These are phyloP conservation scores for Dictyostelium purpureum DNA, from an alignment of 78 protist genomes.

Conservation along the genomic window DNA sequence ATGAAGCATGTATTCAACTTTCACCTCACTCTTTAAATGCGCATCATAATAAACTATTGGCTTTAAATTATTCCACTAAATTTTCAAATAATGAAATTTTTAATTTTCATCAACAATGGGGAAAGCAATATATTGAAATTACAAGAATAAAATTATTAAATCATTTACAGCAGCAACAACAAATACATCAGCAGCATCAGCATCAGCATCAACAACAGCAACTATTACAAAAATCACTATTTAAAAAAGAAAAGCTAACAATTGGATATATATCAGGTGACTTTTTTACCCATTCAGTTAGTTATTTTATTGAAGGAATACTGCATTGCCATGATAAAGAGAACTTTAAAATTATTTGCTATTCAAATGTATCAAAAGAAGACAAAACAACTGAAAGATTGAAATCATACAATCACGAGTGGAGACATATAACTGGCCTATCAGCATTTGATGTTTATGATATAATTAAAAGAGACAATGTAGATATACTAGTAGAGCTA, in stretches of 20 bases:
- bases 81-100: background rate
- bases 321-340: slow-evolving; percentile 57
- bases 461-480: slow-evolving; percentile 34
- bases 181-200: background rate
- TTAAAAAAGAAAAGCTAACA: background rate
- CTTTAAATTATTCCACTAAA: slow-evolving; percentile 61
- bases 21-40: slow-evolving; percentile 71
- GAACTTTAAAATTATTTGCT: slow-evolving; percentile 23
- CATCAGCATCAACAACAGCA: background rate
- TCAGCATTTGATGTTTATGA: slow-evolving; percentile 5
- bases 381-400: slow-evolving; percentile 65
- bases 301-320: slow-evolving; percentile 83
- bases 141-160: background rate
- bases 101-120: background rate
- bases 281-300: slow-evolving; percentile 84
- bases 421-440: slow-evolving; percentile 56
- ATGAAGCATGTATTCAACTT: slow-evolving; percentile 15
- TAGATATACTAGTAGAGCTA: slow-evolving; percentile 88
- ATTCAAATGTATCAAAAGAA: slow-evolving; percentile 26
- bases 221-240: background rate
- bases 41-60: slow-evolving; percentile 76
- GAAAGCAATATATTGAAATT: background rate
- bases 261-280: slow-evolving; percentile 89
- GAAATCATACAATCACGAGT: background rate
- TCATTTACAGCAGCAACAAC: background rate